Evolutionary conservation across 768 basidiomycete genomes (phyloP).

Genomic region (Termitomyces sp.): DNA sequence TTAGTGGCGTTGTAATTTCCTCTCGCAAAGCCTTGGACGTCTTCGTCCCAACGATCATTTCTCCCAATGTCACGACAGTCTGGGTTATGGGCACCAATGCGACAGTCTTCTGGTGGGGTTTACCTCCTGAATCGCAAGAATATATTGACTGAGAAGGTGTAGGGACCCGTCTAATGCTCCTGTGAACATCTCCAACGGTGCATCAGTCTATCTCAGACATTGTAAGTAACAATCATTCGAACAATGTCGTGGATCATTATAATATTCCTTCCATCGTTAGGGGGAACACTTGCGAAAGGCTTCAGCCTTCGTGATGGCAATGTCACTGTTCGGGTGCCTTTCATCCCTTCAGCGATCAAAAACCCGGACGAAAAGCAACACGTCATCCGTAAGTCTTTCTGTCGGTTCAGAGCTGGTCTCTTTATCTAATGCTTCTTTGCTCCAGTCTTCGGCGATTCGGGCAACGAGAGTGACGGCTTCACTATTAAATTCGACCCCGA

Average conservation of each 20-base stretch:
- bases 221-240: conserved; percentile 16
- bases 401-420: neutral
- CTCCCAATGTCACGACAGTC: conserved; percentile 20
- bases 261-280: conserved; percentile 10
- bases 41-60: conserved; percentile 22
- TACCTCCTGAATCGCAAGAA: neutral
- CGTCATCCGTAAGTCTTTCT: conserved; percentile 32
- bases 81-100: conserved; percentile 23
- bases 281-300: conserved; percentile 23
- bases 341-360: conserved; percentile 20
- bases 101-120: conserved; percentile 24
- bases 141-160: neutral
- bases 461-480: conserved; percentile 35
- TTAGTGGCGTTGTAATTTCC: conserved; percentile 15
- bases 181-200: conserved; percentile 33
- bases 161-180: conserved; percentile 38
- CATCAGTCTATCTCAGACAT: conserved; percentile 23
- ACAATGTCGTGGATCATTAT: neutral
- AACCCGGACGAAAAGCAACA: conserved; percentile 19
- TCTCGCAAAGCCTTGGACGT: conserved; percentile 23
- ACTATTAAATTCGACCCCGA: conserved; percentile 17
- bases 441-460: conserved; percentile 45
- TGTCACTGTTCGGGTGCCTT: conserved; percentile 30
- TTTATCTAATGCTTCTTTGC: neutral
- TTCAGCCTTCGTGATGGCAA: conserved; percentile 31